Percentiles rank a stretch among this genome's conserved stretches.
These are phyloP conservation scores for Globisporangium acanthophoron DNA, from an alignment of 352 stramenopile species.

Conservation along the genomic window DNA sequence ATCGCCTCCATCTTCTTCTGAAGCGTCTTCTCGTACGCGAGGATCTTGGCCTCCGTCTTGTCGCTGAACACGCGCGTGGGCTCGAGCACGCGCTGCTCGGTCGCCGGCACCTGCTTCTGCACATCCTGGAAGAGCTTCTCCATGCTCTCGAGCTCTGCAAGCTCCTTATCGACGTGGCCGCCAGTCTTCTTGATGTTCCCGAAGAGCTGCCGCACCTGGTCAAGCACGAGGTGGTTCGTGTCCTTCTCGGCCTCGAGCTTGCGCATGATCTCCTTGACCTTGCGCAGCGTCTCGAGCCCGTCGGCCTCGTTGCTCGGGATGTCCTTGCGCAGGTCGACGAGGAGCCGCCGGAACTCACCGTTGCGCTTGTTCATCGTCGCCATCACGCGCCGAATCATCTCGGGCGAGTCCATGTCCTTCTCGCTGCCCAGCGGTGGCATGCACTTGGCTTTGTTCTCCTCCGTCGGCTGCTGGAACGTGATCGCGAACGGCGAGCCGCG, in stretches of 20 bases:
- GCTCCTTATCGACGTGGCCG: constrained; percentile 79
- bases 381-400: constrained; percentile 71
- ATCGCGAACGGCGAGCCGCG: constrained; percentile 90
- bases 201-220: constrained; percentile 77
- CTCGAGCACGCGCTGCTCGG: constrained; percentile 68
- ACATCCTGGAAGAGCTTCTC: constrained; percentile 79
- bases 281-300: constrained; percentile 71
- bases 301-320: constrained; percentile 76
- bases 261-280: constrained; percentile 81
- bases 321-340: constrained; percentile 79
- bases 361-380: constrained; percentile 82
- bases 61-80: constrained; percentile 83
- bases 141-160: constrained; percentile 79
- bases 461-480: constrained; percentile 36
- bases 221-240: constrained; percentile 62
- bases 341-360: constrained; percentile 70
- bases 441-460: constrained; percentile 74
- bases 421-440: constrained; percentile 58
- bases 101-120: constrained; percentile 71
- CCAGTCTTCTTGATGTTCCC: constrained; percentile 75
- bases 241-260: constrained; percentile 70
- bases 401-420: constrained; percentile 71
- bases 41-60: constrained; percentile 92
- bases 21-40: constrained; percentile 90
- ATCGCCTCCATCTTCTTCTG: constrained; percentile 73